Conservation (phyloP, 2,329 filamentous ascomycete species). For the Colletotrichum cuscutae region DNA sequence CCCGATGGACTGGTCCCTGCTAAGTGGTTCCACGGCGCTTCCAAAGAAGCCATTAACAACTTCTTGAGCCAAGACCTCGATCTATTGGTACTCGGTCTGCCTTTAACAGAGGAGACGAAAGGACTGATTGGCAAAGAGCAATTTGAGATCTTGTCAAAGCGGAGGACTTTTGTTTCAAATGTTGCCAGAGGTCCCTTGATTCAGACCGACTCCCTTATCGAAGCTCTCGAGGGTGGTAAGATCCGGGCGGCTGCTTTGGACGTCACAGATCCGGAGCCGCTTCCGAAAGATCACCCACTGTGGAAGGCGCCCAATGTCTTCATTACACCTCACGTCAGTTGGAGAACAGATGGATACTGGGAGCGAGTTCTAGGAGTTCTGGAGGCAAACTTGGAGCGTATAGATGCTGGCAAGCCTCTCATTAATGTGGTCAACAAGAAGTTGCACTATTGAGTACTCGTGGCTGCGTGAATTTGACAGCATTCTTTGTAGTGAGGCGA, state of each 20-base stretch:
- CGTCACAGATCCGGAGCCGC: constrained; percentile 78
- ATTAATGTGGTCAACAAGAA: constrained; percentile 42
- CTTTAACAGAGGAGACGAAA: constrained; percentile 50
- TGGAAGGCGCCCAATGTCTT: constrained; percentile 74
- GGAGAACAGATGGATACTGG: constrained; percentile 35
- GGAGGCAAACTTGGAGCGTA: constrained; percentile 42
- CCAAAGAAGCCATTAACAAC: constrained; percentile 46
- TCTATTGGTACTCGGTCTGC: constrained; percentile 54
- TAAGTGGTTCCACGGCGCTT: constrained; percentile 53
- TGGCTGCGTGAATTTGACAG: too few species aligned
- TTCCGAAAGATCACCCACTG: constrained; percentile 71
- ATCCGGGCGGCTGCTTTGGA: constrained; percentile 72
- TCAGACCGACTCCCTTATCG: constrained; percentile 62
- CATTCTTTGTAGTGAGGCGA: too few species aligned
- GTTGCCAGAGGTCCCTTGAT: constrained; percentile 66
- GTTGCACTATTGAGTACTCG: constrained; percentile 37
- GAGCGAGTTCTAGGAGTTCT: constrained; percentile 42
- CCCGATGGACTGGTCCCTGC: constrained; percentile 52
- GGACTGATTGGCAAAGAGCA: constrained; percentile 55
- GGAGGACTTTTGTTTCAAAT: constrained; percentile 70
- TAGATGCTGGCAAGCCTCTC: constrained; percentile 40
- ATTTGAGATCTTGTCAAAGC: constrained; percentile 51
- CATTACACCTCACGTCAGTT: constrained; percentile 57
- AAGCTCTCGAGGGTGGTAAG: constrained; percentile 56
- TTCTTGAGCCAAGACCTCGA: constrained; percentile 57